A percentile compares a stretch with the other conserved stretches of the same genome.
phyloP scores from a whole-genome alignment of 306 rosid genomes.

The Gastrolobium bilobum region DNA sequence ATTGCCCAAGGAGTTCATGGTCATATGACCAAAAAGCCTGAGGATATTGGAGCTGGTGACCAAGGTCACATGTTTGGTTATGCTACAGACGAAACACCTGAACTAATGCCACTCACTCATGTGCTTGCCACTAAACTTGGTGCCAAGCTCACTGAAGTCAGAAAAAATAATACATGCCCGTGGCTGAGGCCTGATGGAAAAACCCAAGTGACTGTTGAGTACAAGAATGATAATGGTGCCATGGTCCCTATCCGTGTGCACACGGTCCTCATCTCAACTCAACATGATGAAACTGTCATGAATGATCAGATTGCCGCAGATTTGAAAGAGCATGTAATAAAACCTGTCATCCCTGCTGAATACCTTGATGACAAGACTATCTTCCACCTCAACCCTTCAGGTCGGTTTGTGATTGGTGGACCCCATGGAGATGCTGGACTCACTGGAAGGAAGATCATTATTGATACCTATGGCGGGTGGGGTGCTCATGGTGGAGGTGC shows the following conservation, averaged over 20 bases:
- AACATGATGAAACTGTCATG: slow-evolving; percentile 73
- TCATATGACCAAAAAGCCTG: slow-evolving; percentile 77
- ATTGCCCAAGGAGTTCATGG: slow-evolving; percentile 89
- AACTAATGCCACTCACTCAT: slow-evolving; percentile 83
- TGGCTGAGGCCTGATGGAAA: slow-evolving; percentile 91
- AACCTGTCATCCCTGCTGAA: slow-evolving; percentile 72
- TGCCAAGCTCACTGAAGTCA: slow-evolving; percentile 82
- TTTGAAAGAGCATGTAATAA: slow-evolving; percentile 84
- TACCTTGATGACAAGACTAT: slow-evolving; percentile 82
- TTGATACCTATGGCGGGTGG: slow-evolving; percentile 87
- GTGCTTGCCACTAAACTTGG: slow-evolving; percentile 86
- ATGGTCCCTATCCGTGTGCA: slow-evolving; percentile 84
- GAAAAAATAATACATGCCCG: slow-evolving; percentile 77
- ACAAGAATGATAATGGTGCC: slow-evolving; percentile 77
- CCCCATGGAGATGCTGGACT: slow-evolving; percentile 93
- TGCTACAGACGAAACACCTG: slow-evolving; percentile 83
- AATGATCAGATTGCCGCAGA: slow-evolving; percentile 73
- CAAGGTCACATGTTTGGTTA: slow-evolving; percentile 93
- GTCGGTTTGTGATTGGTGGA: slow-evolving; percentile 85
- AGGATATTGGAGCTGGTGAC: slow-evolving; percentile 89
- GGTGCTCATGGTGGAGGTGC: slow-evolving; percentile 96
- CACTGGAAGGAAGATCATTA: slow-evolving; percentile 84
- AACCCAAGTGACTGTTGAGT: slow-evolving; percentile 89
- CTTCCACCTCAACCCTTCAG: slow-evolving; percentile 84
- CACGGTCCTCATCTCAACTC: slow-evolving; percentile 85